A percentile compares a stretch with the other conserved stretches of the same genome.
These are phyloP conservation scores for Gossypium longicalyx DNA, from an alignment of 345 rosid species.

Conservation along the genomic window DNA sequence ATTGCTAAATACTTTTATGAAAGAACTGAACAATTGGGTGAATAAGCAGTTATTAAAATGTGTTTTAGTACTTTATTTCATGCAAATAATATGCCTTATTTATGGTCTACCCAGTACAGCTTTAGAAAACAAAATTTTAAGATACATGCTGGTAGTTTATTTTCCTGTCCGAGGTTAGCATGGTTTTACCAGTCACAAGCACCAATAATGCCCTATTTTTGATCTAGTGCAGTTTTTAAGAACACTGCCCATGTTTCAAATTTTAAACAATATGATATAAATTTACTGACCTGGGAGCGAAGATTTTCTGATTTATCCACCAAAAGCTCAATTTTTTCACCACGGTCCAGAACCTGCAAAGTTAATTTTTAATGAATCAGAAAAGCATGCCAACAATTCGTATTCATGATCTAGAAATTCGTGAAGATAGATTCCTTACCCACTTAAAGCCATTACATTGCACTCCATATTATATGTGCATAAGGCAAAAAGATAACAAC, in stretches of 20 bases:
- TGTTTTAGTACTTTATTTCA: neutral
- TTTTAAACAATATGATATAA: neutral
- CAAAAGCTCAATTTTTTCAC: conserved; percentile 73
- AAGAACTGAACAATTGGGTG: neutral
- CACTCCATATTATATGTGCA: neutral
- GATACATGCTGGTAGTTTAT: neutral
- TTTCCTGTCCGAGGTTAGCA: neutral
- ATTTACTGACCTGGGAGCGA: conserved; percentile 53
- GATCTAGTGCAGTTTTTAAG: neutral
- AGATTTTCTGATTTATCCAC: conserved; percentile 82
- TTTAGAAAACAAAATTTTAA: neutral
- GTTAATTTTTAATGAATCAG: neutral
- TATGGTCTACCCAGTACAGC: neutral
- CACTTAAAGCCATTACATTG: neutral
- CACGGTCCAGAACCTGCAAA: conserved; percentile 68
- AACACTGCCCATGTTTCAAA: neutral
- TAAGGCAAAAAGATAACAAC: neutral
- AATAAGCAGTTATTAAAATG: neutral
- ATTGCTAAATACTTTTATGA: neutral
- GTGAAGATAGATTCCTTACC: neutral
- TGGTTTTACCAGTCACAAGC: neutral
- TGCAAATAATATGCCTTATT: neutral
- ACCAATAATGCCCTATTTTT: neutral
- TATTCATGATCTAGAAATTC: neutral
- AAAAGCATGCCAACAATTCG: neutral